A percentile compares a stretch with the other conserved stretches of the same genome.
Evolutionary conservation across 306 rosid genomes (phyloP).

Genomic region (Cucumis hystrix): DNA sequence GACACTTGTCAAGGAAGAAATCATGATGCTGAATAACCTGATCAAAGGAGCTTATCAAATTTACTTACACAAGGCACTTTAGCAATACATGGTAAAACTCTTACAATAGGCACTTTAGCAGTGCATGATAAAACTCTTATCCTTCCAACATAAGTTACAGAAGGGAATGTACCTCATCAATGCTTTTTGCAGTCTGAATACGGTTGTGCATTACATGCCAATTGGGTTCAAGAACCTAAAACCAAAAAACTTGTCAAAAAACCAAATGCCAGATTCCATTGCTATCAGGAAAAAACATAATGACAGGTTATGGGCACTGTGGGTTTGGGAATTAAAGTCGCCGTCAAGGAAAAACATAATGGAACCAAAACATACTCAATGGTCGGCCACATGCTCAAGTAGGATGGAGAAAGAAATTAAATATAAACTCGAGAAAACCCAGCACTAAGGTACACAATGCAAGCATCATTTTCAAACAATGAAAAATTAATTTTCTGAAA

Average conservation of each 20-base stretch:
- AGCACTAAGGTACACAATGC: neutral
- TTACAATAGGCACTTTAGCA: neutral
- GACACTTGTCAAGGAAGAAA: constrained; percentile 83
- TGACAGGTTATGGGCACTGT: neutral
- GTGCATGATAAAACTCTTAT: neutral
- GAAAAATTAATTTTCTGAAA: constrained; percentile 1
- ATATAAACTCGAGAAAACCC: neutral
- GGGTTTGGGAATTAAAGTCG: neutral
- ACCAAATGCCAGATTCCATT: neutral
- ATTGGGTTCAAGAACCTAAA: constrained; percentile 89
- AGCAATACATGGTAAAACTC: neutral
- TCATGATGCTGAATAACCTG: constrained; percentile 97
- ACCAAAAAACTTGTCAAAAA: neutral
- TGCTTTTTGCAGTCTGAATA: constrained; percentile 82
- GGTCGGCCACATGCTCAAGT: neutral
- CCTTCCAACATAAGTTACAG: neutral
- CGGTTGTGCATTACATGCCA: constrained; percentile 88
- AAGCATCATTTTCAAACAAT: neutral
- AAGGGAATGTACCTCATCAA: constrained; percentile 59
- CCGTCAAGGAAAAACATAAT: neutral
- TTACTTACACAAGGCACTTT: neutral
- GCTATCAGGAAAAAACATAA: neutral
- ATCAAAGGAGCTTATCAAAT: constrained; percentile 20
- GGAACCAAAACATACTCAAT: neutral
- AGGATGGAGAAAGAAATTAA: neutral